Evolutionary conservation across 176 grass and related monocot genomes (phyloP).

Genomic region (Metroxylon sagu): DNA sequence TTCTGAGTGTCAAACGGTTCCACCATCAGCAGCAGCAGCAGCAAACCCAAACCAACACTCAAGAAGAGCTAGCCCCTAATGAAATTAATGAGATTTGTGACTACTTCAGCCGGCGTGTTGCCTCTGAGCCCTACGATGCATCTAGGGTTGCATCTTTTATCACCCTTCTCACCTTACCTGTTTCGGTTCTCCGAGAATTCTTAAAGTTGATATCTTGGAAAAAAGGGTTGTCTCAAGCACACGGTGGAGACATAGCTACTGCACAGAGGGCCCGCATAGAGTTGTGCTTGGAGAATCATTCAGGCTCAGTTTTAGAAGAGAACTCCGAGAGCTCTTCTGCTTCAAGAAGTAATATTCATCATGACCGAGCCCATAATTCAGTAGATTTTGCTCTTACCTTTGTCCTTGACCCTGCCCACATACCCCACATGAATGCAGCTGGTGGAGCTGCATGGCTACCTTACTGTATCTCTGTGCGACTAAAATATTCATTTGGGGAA

Average conservation of each 20-base stretch:
- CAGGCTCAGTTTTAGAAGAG: slow-evolving; percentile 44
- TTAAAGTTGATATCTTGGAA: slow-evolving; percentile 94
- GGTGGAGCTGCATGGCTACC: slow-evolving; percentile 96
- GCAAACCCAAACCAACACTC: slow-evolving; percentile 61
- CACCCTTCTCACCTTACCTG: slow-evolving; percentile 84
- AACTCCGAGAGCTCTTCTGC: slow-evolving; percentile 37
- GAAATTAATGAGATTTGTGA: slow-evolving; percentile 98
- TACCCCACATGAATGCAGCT: slow-evolving; percentile 91
- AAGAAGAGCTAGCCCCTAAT: slow-evolving; percentile 65
- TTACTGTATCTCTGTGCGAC: slow-evolving; percentile 81
- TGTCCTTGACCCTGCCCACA: slow-evolving; percentile 78
- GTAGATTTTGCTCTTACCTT: slow-evolving; percentile 93
- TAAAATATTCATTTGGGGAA: slow-evolving; percentile 89
- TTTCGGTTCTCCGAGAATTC: slow-evolving; percentile 81
- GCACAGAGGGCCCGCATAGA: slow-evolving; percentile 87
- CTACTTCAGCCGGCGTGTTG: slow-evolving; percentile 93
- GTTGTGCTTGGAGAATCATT: slow-evolving; percentile 97
- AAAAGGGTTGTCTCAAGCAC: slow-evolving; percentile 74
- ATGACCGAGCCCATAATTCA: slow-evolving; percentile 68
- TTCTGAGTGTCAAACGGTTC: slow-evolving; percentile 92
- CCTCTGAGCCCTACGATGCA: slow-evolving; percentile 97
- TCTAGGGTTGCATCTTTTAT: slow-evolving; percentile 97
- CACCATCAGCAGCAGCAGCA: slow-evolving; percentile 92
- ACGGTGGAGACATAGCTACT: slow-evolving; percentile 66
- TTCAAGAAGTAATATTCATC: slow-evolving; percentile 85